Evolutionary conservation across 2,329 filamentous ascomycete species (phyloP).

Genomic region (Elsinoe perseae): DNA sequence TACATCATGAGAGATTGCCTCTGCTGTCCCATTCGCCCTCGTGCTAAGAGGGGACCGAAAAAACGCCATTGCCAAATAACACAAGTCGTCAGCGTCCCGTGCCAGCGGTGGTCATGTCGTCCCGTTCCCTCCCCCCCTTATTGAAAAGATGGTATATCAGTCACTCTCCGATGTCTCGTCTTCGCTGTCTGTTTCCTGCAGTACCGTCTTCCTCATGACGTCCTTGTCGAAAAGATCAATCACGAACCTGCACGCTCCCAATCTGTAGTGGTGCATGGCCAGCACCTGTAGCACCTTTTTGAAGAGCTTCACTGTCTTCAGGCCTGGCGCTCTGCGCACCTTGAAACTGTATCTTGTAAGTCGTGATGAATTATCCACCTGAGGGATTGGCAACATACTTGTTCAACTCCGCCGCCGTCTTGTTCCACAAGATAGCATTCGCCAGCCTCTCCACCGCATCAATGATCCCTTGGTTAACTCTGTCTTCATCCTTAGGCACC

Average conservation of each 20-base stretch:
- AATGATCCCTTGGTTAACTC: constrained; percentile 64
- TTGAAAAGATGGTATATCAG: background rate
- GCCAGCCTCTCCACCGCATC: constrained; percentile 81
- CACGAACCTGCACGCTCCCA: constrained; percentile 80
- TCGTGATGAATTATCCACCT: too few relatives aligned
- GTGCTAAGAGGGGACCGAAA: background rate
- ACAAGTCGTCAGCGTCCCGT: background rate
- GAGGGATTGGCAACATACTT: constrained; percentile 37
- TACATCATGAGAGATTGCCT: constrained; percentile 9
- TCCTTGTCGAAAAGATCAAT: constrained; percentile 91
- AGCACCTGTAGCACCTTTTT: constrained; percentile 76
- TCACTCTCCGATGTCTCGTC: constrained; percentile 20
- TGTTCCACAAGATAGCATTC: constrained; percentile 87
- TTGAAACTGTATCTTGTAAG: constrained; percentile 54
- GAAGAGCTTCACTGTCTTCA: constrained; percentile 71
- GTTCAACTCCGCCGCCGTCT: constrained; percentile 71
- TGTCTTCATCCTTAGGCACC: constrained; percentile 39
- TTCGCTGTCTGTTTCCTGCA: constrained; percentile 56
- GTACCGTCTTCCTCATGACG: constrained; percentile 75
- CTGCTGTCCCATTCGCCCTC: background rate
- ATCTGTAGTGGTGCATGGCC: constrained; percentile 80
- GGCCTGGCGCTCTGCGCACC: constrained; percentile 63
- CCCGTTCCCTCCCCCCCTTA: background rate
- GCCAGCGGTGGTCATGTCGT: constrained; percentile 6
- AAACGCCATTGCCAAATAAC: background rate